These are phyloP conservation scores for Teratosphaeria gauchensis DNA, from an alignment of 2,329 filamentous ascomycete species.

Conservation along the genomic window DNA sequence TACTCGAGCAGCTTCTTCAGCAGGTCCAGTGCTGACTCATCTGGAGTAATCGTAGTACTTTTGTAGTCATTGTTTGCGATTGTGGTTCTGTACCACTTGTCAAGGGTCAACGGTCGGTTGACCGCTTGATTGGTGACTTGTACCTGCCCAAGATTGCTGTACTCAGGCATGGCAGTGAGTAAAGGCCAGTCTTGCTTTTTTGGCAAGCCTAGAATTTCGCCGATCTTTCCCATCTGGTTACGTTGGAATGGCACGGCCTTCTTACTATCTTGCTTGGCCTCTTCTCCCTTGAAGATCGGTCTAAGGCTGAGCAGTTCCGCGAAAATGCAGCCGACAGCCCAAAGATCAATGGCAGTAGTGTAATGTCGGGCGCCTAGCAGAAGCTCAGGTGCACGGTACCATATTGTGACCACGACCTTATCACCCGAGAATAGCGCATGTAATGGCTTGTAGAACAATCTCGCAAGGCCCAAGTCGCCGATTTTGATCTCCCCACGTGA, in stretches of 20 bases:
- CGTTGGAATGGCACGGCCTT: constrained; percentile 95
- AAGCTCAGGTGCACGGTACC: constrained; percentile 93
- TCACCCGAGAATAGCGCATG: constrained; percentile 88
- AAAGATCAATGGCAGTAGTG: constrained; percentile 92
- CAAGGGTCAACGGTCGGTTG: constrained; percentile 50
- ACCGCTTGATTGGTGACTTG: constrained; percentile 39
- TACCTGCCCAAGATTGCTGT: constrained; percentile 33
- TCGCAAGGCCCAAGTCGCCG: constrained; percentile 83
- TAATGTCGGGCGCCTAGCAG: constrained; percentile 91
- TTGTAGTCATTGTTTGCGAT: constrained; percentile 39
- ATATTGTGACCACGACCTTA: constrained; percentile 97
- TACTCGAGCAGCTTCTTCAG: constrained; percentile 81
- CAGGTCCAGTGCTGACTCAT: constrained; percentile 63
- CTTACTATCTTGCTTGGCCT: constrained; percentile 98
- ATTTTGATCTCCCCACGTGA: constrained; percentile 85
- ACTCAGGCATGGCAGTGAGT: constrained; percentile 78
- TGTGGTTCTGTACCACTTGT: constrained; percentile 52
- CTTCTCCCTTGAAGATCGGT: constrained; percentile 96
- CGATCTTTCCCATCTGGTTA: constrained; percentile 98
- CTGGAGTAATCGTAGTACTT: constrained; percentile 31
- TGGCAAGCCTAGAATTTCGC: constrained; percentile 88
- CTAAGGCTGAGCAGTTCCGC: constrained; percentile 82
- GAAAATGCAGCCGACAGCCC: constrained; percentile 97
- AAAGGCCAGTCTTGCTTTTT: constrained; percentile 83
- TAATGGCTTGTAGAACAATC: constrained; percentile 87